phyloP scores from a whole-genome alignment of 345 rosid genomes.

The Schrenkiella parvula region DNA sequence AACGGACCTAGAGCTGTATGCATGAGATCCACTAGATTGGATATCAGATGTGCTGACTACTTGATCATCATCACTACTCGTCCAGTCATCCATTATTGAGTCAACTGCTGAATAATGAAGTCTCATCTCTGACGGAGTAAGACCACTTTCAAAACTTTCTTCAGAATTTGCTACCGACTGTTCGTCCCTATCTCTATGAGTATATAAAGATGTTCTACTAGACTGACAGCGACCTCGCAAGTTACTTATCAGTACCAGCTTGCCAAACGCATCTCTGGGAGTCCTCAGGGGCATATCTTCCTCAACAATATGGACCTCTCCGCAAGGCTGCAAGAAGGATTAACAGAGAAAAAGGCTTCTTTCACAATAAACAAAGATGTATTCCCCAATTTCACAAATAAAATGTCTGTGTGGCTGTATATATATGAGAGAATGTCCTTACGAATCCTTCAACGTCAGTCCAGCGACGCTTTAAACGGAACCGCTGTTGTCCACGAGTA shows the following conservation, averaged over 20 bases:
- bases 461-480: constrained; percentile 68
- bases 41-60: constrained; percentile 34
- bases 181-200: constrained; percentile 36
- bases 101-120: constrained; percentile 61
- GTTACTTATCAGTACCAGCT: constrained; percentile 46
- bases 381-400: background rate
- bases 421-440: constrained; percentile 30
- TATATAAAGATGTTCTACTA: constrained; percentile 31
- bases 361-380: background rate
- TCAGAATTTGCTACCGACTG: constrained; percentile 61
- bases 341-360: constrained; percentile 15
- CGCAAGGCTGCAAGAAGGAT: constrained; percentile 56
- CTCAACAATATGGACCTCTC: constrained; percentile 81
- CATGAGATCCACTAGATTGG: constrained; percentile 30
- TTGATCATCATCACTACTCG: constrained; percentile 69
- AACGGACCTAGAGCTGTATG: constrained; percentile 27
- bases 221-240: constrained; percentile 27
- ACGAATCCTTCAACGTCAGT: constrained; percentile 89
- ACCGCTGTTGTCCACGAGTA: constrained; percentile 92
- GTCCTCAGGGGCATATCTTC: constrained; percentile 81
- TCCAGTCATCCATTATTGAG: constrained; percentile 47
- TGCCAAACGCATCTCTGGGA: constrained; percentile 70
- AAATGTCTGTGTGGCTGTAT: background rate
- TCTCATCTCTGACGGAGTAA: constrained; percentile 60
- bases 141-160: constrained; percentile 79